Percentiles rank a stretch among this genome's conserved stretches.
These are phyloP conservation scores for Sphaerulina vaccinii DNA, from an alignment of 2,329 filamentous ascomycete genomes.

Conservation along the genomic window DNA sequence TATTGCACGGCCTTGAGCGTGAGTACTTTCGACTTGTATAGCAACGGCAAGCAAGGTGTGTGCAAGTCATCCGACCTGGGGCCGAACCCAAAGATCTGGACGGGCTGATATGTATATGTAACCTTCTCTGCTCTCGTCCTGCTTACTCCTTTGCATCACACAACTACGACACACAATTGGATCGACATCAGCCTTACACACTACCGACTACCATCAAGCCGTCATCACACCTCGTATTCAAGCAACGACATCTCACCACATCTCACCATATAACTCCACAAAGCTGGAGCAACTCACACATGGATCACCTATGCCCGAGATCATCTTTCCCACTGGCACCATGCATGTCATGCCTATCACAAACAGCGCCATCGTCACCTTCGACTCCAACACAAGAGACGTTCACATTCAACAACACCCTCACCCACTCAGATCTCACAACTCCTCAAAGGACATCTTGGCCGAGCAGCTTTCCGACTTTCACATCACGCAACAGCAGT, in stretches of 20 bases:
- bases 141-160: not conserved
- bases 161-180: not conserved
- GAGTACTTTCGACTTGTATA: not conserved
- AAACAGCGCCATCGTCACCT: constrained; percentile 13
- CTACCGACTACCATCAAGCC: not conserved
- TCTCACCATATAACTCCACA: constrained; percentile 5
- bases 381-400: constrained; percentile 5
- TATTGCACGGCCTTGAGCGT: constrained; percentile 5
- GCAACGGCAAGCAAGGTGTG: not conserved
- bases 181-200: too few relatives aligned
- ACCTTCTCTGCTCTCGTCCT: not conserved
- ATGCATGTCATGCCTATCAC: constrained; percentile 34
- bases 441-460: constrained; percentile 23
- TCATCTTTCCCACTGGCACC: constrained; percentile 31
- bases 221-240: not conserved
- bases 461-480: constrained; percentile 9
- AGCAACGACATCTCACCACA: constrained; percentile 8
- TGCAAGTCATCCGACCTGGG: constrained; percentile 1
- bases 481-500: constrained; percentile 1
- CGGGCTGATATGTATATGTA: not conserved
- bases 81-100: not conserved
- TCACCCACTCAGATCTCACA: constrained; percentile 22
- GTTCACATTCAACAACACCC: constrained; percentile 13
- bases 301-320: constrained; percentile 36
- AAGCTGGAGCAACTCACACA: constrained; percentile 11